Evolutionary conservation across 768 basidiomycete species (phyloP), one percentile per base, ranked within the genome.

Genomic region (Tulasnella sp.): DNA sequence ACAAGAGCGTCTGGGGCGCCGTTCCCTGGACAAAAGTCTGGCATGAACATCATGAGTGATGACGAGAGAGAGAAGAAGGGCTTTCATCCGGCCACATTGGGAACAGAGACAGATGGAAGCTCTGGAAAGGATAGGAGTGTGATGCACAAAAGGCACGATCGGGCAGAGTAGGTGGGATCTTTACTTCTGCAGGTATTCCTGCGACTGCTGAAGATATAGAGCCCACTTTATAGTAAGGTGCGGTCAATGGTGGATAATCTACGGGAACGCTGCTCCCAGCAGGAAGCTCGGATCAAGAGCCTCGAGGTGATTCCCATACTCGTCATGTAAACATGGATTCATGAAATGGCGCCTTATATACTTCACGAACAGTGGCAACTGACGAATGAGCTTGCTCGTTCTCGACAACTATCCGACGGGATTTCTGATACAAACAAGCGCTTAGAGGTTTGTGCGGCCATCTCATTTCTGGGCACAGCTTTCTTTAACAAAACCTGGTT

Each of bases 11-110:
- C 34, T 5, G 34, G 34, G 5, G 34, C 34, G 34, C 34, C 34
- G 15, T 38, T 38, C 34, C 34, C 34, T 38, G 34, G 34, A 38
- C 34, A 38, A 38, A 38, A 38, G 34, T 2, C 41, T 15, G 54
- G 41, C 1, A 19, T 46, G 25, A 56, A 56, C 54, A 43, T 56
- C 44, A 56, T 56, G 54, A 56, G 54, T 43, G 54, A 56, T 43
- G 54, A 56, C 22, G 54, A 56, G 31, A 22, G 27, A 17, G 54
- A 56, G 31, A 56, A 56, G n/a, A 25, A 27, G 17, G 25, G 41
- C 19, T 56, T 56, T 29, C 54, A 56, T 29, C 54, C 54, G 4
- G 54, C 42, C 21, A 5, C 44, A 24, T 56, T 25, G 29, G 42
- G 31, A 19, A 53, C 15, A 27, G 42, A 41, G 12, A 44, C 54